These are phyloP conservation scores for Phytopythium aichiense DNA, from an alignment of 352 stramenopile genomes.

Conservation along the genomic window DNA sequence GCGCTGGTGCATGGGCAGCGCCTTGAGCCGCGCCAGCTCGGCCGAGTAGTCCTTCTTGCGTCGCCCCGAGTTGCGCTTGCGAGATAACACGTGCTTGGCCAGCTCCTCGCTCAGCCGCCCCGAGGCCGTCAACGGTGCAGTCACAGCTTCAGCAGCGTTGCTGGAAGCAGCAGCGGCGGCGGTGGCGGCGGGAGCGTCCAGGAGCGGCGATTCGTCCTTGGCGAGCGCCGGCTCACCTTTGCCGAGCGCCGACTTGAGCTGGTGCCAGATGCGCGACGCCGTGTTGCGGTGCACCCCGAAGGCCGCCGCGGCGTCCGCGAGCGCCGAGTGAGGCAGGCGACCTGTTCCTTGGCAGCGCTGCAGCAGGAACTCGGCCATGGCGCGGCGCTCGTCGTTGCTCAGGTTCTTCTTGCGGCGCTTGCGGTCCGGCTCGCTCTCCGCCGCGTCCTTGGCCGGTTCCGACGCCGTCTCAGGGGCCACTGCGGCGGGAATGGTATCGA, in stretches of 20 bases:
- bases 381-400: conserved; percentile 30
- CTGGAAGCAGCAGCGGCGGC: conserved; percentile 5
- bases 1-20: conserved; percentile 32
- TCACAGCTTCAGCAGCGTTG: not conserved
- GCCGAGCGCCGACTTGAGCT: conserved; percentile 29
- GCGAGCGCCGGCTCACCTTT: conserved; percentile 11
- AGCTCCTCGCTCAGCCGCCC: conserved; percentile 10
- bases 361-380: conserved; percentile 34
- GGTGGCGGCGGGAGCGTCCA: not conserved
- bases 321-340: conserved; percentile 26
- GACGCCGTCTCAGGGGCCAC: not conserved
- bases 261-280: conserved; percentile 36
- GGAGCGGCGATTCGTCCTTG: not conserved
- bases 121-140: not conserved
- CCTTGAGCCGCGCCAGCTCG: conserved; percentile 26
- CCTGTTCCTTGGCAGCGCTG: conserved; percentile 24
- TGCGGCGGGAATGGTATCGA: not conserved
- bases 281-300: conserved; percentile 44
- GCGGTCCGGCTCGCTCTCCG: conserved; percentile 3
- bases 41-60: conserved; percentile 43
- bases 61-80: conserved; percentile 34
- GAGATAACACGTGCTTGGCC: conserved; percentile 31
- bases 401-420: conserved; percentile 27
- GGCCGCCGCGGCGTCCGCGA: conserved; percentile 26
- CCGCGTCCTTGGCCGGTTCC: not conserved